phyloP scores from a whole-genome alignment of 1,284 basidiomycete genomes.

The Cutaneotrichosporon cyanovorans region DNA sequence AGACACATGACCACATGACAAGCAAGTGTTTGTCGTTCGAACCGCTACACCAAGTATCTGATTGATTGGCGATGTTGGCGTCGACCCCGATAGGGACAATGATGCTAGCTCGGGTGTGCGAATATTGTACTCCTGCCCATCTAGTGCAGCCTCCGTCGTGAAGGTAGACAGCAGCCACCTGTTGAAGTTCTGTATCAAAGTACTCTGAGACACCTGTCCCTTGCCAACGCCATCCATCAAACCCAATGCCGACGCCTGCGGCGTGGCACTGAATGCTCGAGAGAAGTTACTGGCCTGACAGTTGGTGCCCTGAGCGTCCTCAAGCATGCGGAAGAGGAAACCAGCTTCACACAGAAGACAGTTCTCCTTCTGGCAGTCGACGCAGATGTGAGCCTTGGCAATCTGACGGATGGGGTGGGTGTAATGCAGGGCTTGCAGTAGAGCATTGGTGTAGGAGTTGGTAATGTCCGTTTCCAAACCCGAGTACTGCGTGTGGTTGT shows the following conservation, averaged over 20 bases:
- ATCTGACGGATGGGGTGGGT: conserved; percentile 66
- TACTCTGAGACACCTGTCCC: conserved; percentile 62
- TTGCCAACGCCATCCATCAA: conserved; percentile 83
- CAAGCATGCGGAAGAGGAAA: conserved; percentile 90
- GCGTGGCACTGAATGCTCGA: conserved; percentile 71
- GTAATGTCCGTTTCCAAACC: conserved; percentile 95
- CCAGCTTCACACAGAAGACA: conserved; percentile 94
- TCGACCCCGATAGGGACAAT: conserved; percentile 9
- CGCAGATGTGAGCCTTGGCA: conserved; percentile 85
- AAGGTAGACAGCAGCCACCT: conserved; percentile 66
- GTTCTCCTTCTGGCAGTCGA: conserved; percentile 76
- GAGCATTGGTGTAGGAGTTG: conserved; percentile 92
- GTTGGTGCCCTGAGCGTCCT: conserved; percentile 87
- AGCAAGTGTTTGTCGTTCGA: conserved; percentile 66
- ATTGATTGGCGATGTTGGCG: conserved; percentile 58
- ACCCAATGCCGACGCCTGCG: conserved; percentile 75
- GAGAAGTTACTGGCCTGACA: conserved; percentile 97
- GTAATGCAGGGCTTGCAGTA: conserved; percentile 87
- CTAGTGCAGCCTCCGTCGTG: conserved; percentile 31
- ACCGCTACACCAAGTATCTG: conserved; percentile 72
- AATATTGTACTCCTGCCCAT: conserved; percentile 28
- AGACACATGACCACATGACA: conserved; percentile 61
- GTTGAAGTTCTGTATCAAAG: conserved; percentile 90
- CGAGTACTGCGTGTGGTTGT: conserved; percentile 80
- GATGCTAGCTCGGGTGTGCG: conserved; percentile 8